Evolutionary conservation across 1,284 basidiomycete species (phyloP).

Genomic region (Taiwanofungus camphoratus): DNA sequence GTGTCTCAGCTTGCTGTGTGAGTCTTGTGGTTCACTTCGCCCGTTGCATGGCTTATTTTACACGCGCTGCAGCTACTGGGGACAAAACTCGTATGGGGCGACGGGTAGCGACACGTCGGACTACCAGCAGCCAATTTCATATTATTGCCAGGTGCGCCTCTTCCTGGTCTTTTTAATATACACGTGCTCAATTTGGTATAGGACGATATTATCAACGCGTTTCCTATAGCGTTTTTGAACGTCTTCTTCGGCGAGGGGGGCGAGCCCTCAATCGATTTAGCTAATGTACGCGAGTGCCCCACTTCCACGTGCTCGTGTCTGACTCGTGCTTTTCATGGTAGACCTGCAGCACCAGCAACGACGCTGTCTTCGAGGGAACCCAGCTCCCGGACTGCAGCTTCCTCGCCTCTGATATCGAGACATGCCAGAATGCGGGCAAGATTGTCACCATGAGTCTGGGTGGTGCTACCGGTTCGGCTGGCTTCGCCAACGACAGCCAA

Average conservation of each 20-base stretch:
- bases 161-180: neutral
- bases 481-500: conserved; percentile 48
- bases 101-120: conserved; percentile 39
- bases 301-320: neutral
- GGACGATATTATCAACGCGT: conserved; percentile 46
- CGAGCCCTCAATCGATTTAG: conserved; percentile 53
- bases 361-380: conserved; percentile 47
- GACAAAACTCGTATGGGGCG: conserved; percentile 54
- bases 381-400: conserved; percentile 51
- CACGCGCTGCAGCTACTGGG: conserved; percentile 31
- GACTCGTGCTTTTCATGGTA: conserved; percentile 16
- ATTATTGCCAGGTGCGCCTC: conserved; percentile 41
- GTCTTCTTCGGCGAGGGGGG: conserved; percentile 51
- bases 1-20: conserved; percentile 20
- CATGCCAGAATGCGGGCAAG: conserved; percentile 60
- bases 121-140: conserved; percentile 44
- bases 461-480: conserved; percentile 49
- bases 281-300: conserved; percentile 40
- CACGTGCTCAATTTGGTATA: conserved; percentile 10
- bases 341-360: conserved; percentile 42
- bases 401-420: conserved; percentile 48
- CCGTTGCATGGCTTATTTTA: neutral
- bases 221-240: conserved; percentile 57
- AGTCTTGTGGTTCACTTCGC: conserved; percentile 2
- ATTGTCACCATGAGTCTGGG: conserved; percentile 61